A percentile compares a stretch with the other conserved stretches of the same genome.
Conservation (phyloP, 176 grass and related monocot genomes). For the Juncus effusus region DNA sequence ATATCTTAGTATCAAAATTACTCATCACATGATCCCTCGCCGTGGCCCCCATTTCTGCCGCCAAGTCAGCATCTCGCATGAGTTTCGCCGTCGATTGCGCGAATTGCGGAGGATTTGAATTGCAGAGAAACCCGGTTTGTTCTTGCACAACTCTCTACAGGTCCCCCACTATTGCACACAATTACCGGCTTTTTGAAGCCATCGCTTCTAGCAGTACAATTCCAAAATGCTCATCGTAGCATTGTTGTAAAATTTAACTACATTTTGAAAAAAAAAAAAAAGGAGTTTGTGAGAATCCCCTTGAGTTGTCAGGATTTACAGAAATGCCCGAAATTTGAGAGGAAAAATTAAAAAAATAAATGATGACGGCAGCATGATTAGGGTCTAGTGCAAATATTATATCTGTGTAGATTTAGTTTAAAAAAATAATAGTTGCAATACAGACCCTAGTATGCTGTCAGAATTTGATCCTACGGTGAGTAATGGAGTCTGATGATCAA, state of each 20-base stretch:
- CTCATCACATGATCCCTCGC: constrained; percentile 57
- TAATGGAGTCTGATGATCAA: not conserved
- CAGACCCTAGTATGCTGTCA: too few relatives aligned
- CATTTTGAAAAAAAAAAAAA: too few relatives aligned
- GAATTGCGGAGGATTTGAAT: constrained; percentile 56
- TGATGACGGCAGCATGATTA: too few relatives aligned
- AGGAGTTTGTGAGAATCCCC: constrained; percentile 12
- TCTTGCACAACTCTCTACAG: constrained; percentile 78
- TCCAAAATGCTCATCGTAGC: constrained; percentile 86
- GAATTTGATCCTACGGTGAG: not conserved
- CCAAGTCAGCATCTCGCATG: constrained; percentile 46
- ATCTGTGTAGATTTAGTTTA: too few relatives aligned
- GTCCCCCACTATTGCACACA: constrained; percentile 81
- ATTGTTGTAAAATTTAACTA: not conserved
- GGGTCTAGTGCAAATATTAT: too few relatives aligned
- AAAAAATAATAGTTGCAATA: too few relatives aligned
- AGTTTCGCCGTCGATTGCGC: constrained; percentile 74
- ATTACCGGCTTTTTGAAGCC: constrained; percentile 86
- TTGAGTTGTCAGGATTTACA: too few relatives aligned
- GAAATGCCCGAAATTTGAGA: not conserved
- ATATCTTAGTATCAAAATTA: constrained; percentile 69
- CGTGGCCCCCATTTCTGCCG: constrained; percentile 56
- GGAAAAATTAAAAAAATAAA: too few relatives aligned
- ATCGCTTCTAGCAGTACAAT: constrained; percentile 97
- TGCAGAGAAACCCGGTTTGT: constrained; percentile 68